A percentile compares a stretch with the other conserved stretches of the same genome.
Conservation (phyloP, 257 asterid species). For the Lycium ferocissimum region DNA sequence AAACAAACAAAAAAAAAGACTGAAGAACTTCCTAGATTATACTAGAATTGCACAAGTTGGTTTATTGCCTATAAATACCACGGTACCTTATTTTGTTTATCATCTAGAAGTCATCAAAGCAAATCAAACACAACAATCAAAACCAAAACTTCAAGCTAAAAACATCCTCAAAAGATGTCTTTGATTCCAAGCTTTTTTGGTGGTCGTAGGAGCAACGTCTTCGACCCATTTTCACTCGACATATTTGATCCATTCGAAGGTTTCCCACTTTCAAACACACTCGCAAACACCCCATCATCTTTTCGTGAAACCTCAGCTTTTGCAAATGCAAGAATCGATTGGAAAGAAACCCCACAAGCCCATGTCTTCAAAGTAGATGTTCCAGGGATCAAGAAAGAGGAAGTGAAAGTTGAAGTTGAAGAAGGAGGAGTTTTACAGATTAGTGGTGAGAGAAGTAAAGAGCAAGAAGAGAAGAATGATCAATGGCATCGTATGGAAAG, state of each 20-base stretch:
- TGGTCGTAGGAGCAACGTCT: background rate
- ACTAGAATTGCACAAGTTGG: background rate
- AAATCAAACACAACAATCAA: background rate
- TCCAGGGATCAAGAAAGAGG: slow-evolving; percentile 1
- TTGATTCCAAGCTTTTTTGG: background rate
- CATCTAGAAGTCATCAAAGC: background rate
- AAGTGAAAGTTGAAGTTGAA: slow-evolving; percentile 24
- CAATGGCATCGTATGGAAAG: slow-evolving; percentile 20
- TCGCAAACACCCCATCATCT: background rate
- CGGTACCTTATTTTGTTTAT: too few relatives aligned
- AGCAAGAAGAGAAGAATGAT: slow-evolving; percentile 17
- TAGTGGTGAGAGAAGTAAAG: slow-evolving; percentile 6
- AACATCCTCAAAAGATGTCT: background rate
- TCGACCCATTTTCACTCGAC: background rate
- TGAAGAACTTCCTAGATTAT: background rate
- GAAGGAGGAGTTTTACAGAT: background rate
- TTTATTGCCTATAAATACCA: background rate
- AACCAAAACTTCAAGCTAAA: background rate
- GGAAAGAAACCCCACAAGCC: slow-evolving; percentile 12
- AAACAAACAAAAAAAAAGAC: too few relatives aligned
- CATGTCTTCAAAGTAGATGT: background rate
- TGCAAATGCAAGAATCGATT: background rate
- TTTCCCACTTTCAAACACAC: too few relatives aligned
- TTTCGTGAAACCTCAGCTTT: background rate
- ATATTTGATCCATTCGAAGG: background rate